Evolutionary conservation across 2,329 filamentous ascomycete species (phyloP).

Genomic region (Elsinoe arachidis): DNA sequence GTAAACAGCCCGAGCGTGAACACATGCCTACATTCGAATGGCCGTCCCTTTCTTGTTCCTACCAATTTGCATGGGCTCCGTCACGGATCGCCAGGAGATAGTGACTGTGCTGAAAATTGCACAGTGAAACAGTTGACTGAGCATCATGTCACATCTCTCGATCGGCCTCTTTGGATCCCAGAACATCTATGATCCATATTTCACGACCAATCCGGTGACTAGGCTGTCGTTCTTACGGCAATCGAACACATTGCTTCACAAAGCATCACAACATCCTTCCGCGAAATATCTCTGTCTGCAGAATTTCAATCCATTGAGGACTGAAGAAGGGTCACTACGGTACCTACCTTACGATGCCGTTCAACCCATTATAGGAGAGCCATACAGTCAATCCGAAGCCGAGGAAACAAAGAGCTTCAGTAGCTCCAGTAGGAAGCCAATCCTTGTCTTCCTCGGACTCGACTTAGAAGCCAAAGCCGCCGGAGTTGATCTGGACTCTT

Average conservation of each 20-base stretch:
- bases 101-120: background rate
- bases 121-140: background rate
- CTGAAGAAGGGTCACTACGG: slow-evolving; percentile 14
- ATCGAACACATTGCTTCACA: slow-evolving; percentile 18
- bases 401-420: slow-evolving; percentile 18
- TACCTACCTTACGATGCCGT: slow-evolving; percentile 17
- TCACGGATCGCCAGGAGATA: background rate
- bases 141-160: background rate
- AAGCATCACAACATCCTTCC: slow-evolving; percentile 18
- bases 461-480: slow-evolving; percentile 18
- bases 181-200: slow-evolving; percentile 10
- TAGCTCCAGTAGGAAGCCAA: slow-evolving; percentile 17
- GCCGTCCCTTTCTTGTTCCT: too few species aligned
- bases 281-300: slow-evolving; percentile 18
- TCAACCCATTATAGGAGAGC: slow-evolving; percentile 16
- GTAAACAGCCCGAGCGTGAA: background rate
- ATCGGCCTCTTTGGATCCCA: background rate
- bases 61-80: too few species aligned
- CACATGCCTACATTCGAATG: too few species aligned
- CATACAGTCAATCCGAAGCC: slow-evolving; percentile 18
- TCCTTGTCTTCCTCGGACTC: slow-evolving; percentile 19
- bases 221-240: slow-evolving; percentile 18
- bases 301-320: slow-evolving; percentile 18
- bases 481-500: slow-evolving; percentile 17
- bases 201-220: slow-evolving; percentile 4